Conservation (phyloP, 2,329 filamentous ascomycete species). For the Capronia americana region DNA sequence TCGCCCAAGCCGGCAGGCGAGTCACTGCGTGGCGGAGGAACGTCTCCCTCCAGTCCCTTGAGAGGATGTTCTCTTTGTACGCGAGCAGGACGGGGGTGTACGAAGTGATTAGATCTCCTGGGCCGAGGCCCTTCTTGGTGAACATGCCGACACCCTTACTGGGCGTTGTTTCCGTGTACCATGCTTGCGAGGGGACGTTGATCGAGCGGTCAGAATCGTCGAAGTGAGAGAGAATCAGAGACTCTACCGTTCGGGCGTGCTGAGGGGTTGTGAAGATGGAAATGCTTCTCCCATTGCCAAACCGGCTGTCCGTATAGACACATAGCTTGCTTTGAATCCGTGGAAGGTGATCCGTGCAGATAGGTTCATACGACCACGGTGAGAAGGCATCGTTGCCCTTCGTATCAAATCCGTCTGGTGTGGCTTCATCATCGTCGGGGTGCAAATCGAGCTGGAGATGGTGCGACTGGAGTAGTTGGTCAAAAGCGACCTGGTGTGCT, state of each 20-base stretch:
- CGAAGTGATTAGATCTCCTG: conserved; percentile 21
- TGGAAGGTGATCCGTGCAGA: conserved; percentile 23
- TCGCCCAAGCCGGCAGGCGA: conserved; percentile 25
- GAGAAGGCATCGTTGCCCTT: neutral
- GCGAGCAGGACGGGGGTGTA: conserved; percentile 31
- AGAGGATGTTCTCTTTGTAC: conserved; percentile 24
- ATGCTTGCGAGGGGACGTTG: conserved; percentile 14
- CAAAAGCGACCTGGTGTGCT: neutral
- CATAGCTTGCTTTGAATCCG: conserved; percentile 27
- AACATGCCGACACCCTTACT: conserved; percentile 31
- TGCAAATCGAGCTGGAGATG: conserved; percentile 17
- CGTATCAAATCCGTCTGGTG: neutral
- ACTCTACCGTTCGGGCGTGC: conserved; percentile 17
- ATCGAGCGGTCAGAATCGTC: neutral
- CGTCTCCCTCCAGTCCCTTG: conserved; percentile 19
- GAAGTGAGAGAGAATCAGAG: neutral
- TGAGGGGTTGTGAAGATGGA: conserved; percentile 32
- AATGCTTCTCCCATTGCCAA: conserved; percentile 24
- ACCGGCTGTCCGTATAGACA: conserved; percentile 24
- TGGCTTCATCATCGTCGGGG: neutral
- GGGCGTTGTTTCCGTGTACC: conserved; percentile 21
- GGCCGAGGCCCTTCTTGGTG: conserved; percentile 16
- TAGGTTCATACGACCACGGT: conserved; percentile 28
- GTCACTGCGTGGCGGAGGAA: conserved; percentile 25
- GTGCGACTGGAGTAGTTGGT: conserved; percentile 23